These are phyloP conservation scores for Vaccinium myrtillus DNA, from an alignment of 148 eudicot genomes.

Conservation along the genomic window DNA sequence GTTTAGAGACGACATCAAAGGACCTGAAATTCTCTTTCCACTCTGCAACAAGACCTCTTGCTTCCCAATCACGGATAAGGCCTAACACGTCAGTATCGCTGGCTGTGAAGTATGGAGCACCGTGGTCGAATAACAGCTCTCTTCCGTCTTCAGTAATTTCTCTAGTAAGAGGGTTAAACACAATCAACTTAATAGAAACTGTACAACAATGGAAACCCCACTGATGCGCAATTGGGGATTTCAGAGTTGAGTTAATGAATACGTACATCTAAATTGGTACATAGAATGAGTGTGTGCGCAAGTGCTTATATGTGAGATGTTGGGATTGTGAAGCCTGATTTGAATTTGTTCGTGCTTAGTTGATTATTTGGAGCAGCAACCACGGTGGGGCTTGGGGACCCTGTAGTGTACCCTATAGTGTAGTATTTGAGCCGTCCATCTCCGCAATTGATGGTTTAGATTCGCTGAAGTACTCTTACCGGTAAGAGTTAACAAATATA, in stretches of 20 bases:
- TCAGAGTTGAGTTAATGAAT: not conserved
- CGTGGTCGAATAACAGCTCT: conserved; percentile 83
- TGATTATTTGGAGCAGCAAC: too few species aligned
- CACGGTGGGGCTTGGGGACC: too few species aligned
- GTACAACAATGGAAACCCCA: not conserved
- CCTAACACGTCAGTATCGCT: conserved; percentile 49
- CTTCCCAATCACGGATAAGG: conserved; percentile 69
- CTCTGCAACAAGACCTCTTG: conserved; percentile 74
- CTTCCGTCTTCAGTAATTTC: conserved; percentile 76
- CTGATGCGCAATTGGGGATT: not conserved
- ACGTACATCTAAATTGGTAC: not conserved
- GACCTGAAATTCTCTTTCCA: conserved; percentile 82
- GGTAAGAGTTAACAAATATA: too few species aligned
- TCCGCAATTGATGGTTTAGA: too few species aligned
- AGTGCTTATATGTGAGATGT: too few species aligned
- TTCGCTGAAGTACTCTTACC: too few species aligned
- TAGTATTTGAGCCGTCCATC: too few species aligned
- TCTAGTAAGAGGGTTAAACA: conserved; percentile 28
- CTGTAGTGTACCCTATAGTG: too few species aligned
- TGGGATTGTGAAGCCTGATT: too few species aligned
- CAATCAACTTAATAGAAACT: not conserved
- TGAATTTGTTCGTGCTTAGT: too few species aligned
- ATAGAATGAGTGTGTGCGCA: not conserved
- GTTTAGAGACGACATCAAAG: conserved; percentile 62
- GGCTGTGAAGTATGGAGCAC: conserved; percentile 79